Conservation (phyloP, 192 early-diverging fungal genomes). For the Powellomyces hirtus region DNA sequence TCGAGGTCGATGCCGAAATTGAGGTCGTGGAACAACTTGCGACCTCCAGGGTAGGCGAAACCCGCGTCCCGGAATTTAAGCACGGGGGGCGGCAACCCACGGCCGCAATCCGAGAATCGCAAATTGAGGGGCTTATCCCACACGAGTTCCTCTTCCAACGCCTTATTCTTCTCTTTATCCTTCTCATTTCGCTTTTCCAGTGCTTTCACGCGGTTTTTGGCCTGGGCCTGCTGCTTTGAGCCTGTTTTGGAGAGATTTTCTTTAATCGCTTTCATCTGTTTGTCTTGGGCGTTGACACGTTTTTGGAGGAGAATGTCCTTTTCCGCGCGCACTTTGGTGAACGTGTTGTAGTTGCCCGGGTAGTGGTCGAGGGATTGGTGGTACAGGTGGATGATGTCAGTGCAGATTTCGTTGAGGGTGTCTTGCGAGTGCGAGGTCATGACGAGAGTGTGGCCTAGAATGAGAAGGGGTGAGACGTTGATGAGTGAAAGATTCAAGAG, state of each 20-base stretch:
- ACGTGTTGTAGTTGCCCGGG: constrained; percentile 75
- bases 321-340: constrained; percentile 71
- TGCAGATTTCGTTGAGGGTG: constrained; percentile 76
- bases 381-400: constrained; percentile 81
- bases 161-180: constrained; percentile 31
- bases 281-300: constrained; percentile 57
- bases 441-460: constrained; percentile 59
- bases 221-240: constrained; percentile 42
- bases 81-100: constrained; percentile 61
- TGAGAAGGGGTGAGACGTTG: too few species aligned
- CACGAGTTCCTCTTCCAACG: constrained; percentile 23
- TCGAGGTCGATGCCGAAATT: constrained; percentile 59
- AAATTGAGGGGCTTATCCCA: constrained; percentile 23
- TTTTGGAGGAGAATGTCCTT: constrained; percentile 66
- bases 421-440: constrained; percentile 71
- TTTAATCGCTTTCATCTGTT: constrained; percentile 62
- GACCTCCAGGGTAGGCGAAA: constrained; percentile 65
- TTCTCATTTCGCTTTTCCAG: constrained; percentile 32
- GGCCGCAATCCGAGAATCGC: constrained; percentile 52
- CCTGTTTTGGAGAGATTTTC: constrained; percentile 61
- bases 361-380: constrained; percentile 74
- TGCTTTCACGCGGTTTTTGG: constrained; percentile 29
- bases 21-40: constrained; percentile 50
- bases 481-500: too few species aligned
- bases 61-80: constrained; percentile 63